These are phyloP conservation scores for Graphiopsis chlorocephala DNA, from an alignment of 2,329 filamentous ascomycete species.

Conservation along the genomic window DNA sequence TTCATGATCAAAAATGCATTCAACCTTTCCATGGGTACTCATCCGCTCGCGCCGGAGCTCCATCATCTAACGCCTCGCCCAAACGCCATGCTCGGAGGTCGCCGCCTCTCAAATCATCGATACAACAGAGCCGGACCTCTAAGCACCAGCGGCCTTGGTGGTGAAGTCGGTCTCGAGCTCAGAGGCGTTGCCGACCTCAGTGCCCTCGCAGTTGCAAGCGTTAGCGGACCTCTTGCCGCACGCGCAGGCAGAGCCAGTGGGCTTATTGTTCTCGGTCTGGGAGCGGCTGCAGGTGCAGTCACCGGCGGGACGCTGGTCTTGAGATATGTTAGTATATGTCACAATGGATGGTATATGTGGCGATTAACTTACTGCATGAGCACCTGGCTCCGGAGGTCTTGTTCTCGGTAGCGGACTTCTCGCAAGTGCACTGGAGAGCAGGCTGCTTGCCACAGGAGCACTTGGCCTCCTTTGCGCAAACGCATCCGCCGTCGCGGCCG, in stretches of 20 bases:
- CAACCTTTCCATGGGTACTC: neutral
- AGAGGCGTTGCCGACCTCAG: constrained; percentile 55
- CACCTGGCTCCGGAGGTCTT: constrained; percentile 68
- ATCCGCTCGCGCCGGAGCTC: constrained; percentile 2
- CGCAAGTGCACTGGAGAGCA: constrained; percentile 83
- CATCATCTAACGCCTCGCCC: neutral
- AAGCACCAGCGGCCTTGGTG: constrained; percentile 47
- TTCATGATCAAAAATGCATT: neutral
- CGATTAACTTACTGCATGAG: constrained; percentile 66
- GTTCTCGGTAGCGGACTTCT: constrained; percentile 75
- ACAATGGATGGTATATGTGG: neutral
- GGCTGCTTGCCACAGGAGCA: constrained; percentile 90
- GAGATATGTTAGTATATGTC: neutral
- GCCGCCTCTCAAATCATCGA: neutral
- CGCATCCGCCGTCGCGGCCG: constrained; percentile 51
- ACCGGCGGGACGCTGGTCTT: constrained; percentile 70
- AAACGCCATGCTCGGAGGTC: neutral
- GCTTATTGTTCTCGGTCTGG: constrained; percentile 63
- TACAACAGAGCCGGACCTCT: neutral
- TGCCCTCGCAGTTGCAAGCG: constrained; percentile 70
- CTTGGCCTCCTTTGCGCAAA: constrained; percentile 49
- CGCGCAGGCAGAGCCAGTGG: constrained; percentile 62
- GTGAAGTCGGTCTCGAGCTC: constrained; percentile 84
- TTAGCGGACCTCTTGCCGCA: constrained; percentile 71
- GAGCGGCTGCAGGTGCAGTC: constrained; percentile 79